phyloP scores from a whole-genome alignment of 306 rosid species.

The Amphicarpaea edgeworthii region DNA sequence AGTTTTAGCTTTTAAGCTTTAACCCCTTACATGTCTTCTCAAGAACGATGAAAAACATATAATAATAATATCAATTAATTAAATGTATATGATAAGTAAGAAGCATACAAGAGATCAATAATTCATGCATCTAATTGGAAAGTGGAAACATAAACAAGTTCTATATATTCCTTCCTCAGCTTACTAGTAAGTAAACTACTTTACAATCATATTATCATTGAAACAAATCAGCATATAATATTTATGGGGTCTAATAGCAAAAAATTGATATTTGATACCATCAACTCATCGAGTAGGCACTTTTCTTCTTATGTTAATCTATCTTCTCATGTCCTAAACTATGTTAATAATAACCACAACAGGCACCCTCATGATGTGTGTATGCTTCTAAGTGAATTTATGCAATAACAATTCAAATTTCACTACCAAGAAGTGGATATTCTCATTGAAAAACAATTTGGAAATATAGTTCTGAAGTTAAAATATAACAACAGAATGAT shows the following conservation, averaged over 20 bases:
- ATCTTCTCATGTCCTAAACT: neutral
- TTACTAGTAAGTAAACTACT: neutral
- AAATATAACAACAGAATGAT: constrained; percentile 7
- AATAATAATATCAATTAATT: too few species aligned
- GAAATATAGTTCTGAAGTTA: constrained; percentile 13
- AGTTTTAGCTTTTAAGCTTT: neutral
- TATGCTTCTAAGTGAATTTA: constrained; percentile 8
- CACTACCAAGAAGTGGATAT: constrained; percentile 21
- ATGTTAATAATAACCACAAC: constrained; percentile 12
- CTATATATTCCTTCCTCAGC: constrained; percentile 6
- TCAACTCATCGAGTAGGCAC: constrained; percentile 5
- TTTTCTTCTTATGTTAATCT: neutral
- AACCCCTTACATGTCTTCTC: too few species aligned
- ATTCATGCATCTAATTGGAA: neutral
- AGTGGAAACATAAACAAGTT: neutral
- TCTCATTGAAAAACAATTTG: constrained; percentile 1
- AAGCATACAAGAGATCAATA: too few species aligned
- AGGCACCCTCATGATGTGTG: constrained; percentile 3
- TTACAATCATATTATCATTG: constrained; percentile 2
- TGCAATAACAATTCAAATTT: constrained; percentile 22
- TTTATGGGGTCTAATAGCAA: constrained; percentile 20
- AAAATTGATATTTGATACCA: constrained; percentile 9
- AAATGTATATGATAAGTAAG: too few species aligned
- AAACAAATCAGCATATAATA: constrained; percentile 18
- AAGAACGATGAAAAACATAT: too few species aligned